Conservation (phyloP, 2,329 filamentous ascomycete species). For the Orbilia quercus region DNA sequence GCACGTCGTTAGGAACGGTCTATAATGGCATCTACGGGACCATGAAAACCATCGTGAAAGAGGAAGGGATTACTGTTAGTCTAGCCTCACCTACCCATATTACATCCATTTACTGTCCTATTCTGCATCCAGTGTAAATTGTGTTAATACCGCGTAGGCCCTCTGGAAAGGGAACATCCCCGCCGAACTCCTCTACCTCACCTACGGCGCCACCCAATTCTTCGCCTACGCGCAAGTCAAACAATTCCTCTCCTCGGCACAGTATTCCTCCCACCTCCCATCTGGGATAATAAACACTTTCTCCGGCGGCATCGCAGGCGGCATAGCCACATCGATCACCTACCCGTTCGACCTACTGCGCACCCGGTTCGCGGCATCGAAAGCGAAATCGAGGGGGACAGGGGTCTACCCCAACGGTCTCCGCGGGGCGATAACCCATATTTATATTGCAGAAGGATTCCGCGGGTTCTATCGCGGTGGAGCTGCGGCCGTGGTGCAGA, state of each 20-base stretch:
- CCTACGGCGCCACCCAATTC: slow-evolving; percentile 91
- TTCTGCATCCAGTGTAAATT: background rate
- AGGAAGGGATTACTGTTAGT: slow-evolving; percentile 85
- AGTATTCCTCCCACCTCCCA: slow-evolving; percentile 64
- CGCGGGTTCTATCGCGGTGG: slow-evolving; percentile 89
- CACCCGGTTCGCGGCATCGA: slow-evolving; percentile 86
- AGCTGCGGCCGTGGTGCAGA: slow-evolving; percentile 82
- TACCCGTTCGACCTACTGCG: slow-evolving; percentile 94
- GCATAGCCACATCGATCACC: slow-evolving; percentile 80
- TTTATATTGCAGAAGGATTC: slow-evolving; percentile 77
- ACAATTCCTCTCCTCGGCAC: slow-evolving; percentile 64
- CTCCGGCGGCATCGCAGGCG: slow-evolving; percentile 83
- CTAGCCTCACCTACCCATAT: too few species aligned
- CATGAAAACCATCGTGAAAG: slow-evolving; percentile 77
- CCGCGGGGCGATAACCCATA: slow-evolving; percentile 63
- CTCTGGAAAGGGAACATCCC: slow-evolving; percentile 99
- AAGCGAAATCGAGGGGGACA: background rate
- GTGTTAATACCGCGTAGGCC: slow-evolving; percentile 63
- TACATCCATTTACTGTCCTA: background rate
- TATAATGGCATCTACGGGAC: slow-evolving; percentile 84
- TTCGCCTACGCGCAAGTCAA: slow-evolving; percentile 81
- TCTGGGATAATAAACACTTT: slow-evolving; percentile 77
- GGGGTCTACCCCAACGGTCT: slow-evolving; percentile 19
- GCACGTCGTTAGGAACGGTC: background rate
- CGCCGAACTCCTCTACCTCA: slow-evolving; percentile 91